Evolutionary conservation across 805 yeast genomes (phyloP), one percentile per base, ranked within the genome.

Genomic region (Saturnispora halmiae): DNA sequence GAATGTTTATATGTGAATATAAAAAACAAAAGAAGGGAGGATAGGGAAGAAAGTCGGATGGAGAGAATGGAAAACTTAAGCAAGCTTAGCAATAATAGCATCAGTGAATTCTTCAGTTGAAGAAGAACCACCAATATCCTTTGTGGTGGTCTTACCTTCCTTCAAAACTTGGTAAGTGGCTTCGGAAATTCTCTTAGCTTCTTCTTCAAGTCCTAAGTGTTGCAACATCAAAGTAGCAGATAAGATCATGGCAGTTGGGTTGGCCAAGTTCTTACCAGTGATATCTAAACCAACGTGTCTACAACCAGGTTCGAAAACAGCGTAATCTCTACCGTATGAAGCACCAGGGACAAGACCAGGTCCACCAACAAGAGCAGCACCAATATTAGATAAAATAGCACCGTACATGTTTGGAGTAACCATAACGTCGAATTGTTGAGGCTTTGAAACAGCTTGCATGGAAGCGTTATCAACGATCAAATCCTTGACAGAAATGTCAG

Each of bases 311-410:
- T 90, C 98, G 66, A 92, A 90, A 47, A 90, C 94, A 43, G 97
- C 97, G 65, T 82, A 81, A 58, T 90, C 96, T 67, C 95, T 82
- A 67, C 98, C 98, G 53, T 84, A 88, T 74, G 87, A 86, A 59
- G 94, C 96, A 68, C 97, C 97, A 55, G 98, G 96, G 42, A 90
- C 95, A 56, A 90, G 73, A 67, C 97, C 97, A 63, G 97, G 96
- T 55, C 96, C 96, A 66, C 97, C 97, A 52, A 92, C 82, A 57
- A 72, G 74, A 50, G 92, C 98, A 53, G 97, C 95, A 72, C 97
- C 98, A 58, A 90, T 88, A 77, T 92, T 92, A 52, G 96, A 87
- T 59, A 90, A 71, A 59, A 90, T 90, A 60, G 96, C 82, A 70
- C 98, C 98, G 75, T 90, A 90, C 71, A 90, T 76, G 75, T 92